These are phyloP conservation scores for Luffa acutangula DNA, from an alignment of 306 rosid species.

Conservation along the genomic window DNA sequence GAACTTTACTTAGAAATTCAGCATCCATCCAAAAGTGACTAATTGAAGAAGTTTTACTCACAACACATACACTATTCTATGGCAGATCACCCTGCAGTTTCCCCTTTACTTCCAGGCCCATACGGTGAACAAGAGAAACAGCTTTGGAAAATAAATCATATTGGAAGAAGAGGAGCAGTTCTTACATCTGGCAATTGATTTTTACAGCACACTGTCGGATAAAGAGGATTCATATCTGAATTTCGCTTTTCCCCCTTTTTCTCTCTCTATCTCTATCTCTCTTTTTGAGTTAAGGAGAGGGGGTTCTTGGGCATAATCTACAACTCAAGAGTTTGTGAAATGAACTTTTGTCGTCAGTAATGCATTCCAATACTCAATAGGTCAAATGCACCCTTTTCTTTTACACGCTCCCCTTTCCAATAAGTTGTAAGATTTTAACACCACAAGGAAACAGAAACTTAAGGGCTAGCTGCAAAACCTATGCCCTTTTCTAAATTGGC, in stretches of 20 bases:
- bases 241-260: background rate
- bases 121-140: background rate
- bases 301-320: background rate
- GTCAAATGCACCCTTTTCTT: background rate
- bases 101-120: background rate
- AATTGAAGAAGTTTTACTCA: background rate
- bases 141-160: background rate
- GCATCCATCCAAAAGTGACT: background rate
- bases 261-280: background rate
- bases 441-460: background rate
- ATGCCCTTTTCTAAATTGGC: background rate
- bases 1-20: background rate
- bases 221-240: conserved; percentile 5
- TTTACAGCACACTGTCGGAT: conserved; percentile 8
- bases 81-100: background rate
- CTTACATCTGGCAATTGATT: background rate
- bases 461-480: background rate
- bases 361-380: background rate
- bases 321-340: conserved; percentile 4
- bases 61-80: no score
- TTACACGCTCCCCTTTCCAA: background rate
- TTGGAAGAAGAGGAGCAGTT: conserved; percentile 1
- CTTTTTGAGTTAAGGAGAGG: background rate
- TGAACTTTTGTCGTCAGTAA: background rate
- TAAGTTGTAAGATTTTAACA: background rate